Base-by-base conservation (phyloP, 108 stramenopile species). In the Fragilariopsis cylindrus region DNA sequence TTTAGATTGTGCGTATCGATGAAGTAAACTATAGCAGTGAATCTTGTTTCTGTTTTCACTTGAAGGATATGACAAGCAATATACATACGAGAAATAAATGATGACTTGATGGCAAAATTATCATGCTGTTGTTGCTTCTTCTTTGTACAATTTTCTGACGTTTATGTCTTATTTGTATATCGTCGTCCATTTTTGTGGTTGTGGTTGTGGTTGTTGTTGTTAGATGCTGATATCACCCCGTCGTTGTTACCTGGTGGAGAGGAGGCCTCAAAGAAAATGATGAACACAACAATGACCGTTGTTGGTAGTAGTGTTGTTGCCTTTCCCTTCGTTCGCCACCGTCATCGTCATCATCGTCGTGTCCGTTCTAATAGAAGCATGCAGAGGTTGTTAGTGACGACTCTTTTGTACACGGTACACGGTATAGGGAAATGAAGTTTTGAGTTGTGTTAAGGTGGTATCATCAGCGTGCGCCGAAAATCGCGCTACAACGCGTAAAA, bases 31-130 rank as follows among this genome's bases (percentile, higher is more conserved):
- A 90, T 11, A 18, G 82, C 82, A 5, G 89, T 80, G 50, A 87
- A 91, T 71, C 84, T 67, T 1, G 89, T 78, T 80, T 93, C 92
- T 2, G 72, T 70, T n/a, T 74, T 84, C 30, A 93, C 57, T 71
- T 70, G 60, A 84, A 93, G 69, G 15, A 82, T 69, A 21, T 84
- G 76, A 39, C 75, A 81, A 4, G 92, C 85, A 7, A 87, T 55
- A 65, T 73, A 85, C 80, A 90, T 90, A 7, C 89, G 85, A 55
- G 7, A 70, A 2, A 76, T 69, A 15, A 76, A 19, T 5, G 69
- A 57, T 30, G 30, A 30, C 30, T 30, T 30, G 2, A 30, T 30
- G 30, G 30, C 30, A 30, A 44, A 42, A 57, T 47, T 60, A 43
- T 4, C 15, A 16, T 39, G 18, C 1, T 44, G 64, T 65, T 0